These are phyloP conservation scores for Ganoderma meredithae DNA, from an alignment of 1,284 basidiomycete species.

Conservation along the genomic window DNA sequence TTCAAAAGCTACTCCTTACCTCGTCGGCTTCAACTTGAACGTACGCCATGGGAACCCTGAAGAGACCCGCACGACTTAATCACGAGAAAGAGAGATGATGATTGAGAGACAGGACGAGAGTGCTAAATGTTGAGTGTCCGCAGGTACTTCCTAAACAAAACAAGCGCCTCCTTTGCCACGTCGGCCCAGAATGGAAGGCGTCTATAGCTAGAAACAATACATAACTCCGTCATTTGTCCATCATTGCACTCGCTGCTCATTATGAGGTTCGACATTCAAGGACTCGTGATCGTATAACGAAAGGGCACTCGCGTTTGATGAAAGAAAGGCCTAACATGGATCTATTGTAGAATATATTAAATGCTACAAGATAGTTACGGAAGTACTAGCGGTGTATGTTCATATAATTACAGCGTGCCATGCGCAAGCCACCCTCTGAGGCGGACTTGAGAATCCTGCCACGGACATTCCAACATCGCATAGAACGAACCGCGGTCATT, in stretches of 20 bases:
- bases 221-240: background rate
- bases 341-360: background rate
- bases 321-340: too few relatives aligned
- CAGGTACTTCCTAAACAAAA: background rate
- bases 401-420: background rate
- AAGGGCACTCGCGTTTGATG: background rate
- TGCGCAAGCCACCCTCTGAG: background rate
- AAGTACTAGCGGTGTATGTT: background rate
- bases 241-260: background rate
- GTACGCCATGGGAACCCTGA: constrained; percentile 37
- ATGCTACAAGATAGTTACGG: background rate
- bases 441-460: background rate
- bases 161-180: constrained; percentile 16
- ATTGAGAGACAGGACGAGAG: background rate
- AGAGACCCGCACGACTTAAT: background rate
- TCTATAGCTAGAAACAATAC: too few relatives aligned
- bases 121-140: background rate
- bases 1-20: constrained; percentile 26
- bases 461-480: background rate
- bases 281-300: background rate
- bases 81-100: background rate
- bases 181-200: constrained; percentile 16
- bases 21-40: constrained; percentile 45
- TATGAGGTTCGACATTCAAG: background rate
- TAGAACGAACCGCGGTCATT: constrained; percentile 18